phyloP scores from a whole-genome alignment of 2,329 filamentous ascomycete genomes.

The Penicillium sclerotigenum region DNA sequence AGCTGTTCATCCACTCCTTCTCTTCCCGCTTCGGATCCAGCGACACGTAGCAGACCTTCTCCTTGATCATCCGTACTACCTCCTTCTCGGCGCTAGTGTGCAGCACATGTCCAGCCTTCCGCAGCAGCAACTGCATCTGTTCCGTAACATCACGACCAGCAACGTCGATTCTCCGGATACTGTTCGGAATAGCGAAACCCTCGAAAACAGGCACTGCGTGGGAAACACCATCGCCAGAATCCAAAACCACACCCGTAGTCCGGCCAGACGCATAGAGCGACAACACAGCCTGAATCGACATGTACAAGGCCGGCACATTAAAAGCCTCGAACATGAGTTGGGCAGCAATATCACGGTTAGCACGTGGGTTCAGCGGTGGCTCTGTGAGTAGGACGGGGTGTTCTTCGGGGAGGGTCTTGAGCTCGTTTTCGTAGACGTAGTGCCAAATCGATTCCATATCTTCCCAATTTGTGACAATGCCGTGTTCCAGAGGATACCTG shows the following conservation, averaged over 20 bases:
- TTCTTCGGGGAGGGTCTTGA: slow-evolving; percentile 98
- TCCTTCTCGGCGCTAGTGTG: slow-evolving; percentile 99
- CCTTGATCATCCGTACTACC: slow-evolving; percentile 96
- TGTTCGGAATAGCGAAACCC: slow-evolving; percentile 93
- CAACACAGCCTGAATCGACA: slow-evolving; percentile 93
- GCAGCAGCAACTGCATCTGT: slow-evolving; percentile 82
- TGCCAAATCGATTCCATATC: slow-evolving; percentile 99
- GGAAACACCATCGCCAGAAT: slow-evolving; percentile 92
- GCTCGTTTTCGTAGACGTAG: slow-evolving; percentile 90
- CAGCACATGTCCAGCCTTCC: slow-evolving; percentile 91
- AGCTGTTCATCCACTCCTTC: slow-evolving; percentile 78
- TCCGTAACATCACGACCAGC: slow-evolving; percentile 95
- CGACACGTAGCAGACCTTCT: slow-evolving; percentile 88
- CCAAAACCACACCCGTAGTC: slow-evolving; percentile 92
- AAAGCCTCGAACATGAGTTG: slow-evolving; percentile 99
- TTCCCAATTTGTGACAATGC: slow-evolving; percentile 98
- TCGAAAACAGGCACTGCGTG: slow-evolving; percentile 98
- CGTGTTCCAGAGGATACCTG: slow-evolving; percentile 90
- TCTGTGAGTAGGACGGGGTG: slow-evolving; percentile 96
- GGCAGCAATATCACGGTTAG: slow-evolving; percentile 92
- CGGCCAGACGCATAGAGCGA: slow-evolving; percentile 94
- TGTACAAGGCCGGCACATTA: slow-evolving; percentile 94
- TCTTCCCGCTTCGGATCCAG: slow-evolving; percentile 89
- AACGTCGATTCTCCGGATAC: slow-evolving; percentile 92
- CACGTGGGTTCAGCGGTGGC: slow-evolving; percentile 88